A percentile compares a stretch with the other conserved stretches of the same genome.
phyloP scores from a whole-genome alignment of 306 rosid species.

The Trifolium pratense region DNA sequence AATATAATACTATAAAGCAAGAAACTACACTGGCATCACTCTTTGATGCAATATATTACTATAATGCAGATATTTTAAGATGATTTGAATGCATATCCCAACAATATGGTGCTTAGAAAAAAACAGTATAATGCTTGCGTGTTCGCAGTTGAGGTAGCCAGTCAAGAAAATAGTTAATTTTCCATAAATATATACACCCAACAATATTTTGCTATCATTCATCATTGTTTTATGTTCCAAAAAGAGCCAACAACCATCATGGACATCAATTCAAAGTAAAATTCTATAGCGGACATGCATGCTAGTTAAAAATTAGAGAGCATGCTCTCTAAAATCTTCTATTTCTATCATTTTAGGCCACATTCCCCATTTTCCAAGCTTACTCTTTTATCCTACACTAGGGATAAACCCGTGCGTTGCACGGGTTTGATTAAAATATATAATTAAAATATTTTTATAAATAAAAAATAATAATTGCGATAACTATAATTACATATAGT shows the following conservation, averaged over 20 bases:
- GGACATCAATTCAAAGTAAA: conserved; percentile 22
- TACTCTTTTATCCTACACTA: conserved; percentile 46
- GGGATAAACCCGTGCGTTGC: too few species aligned
- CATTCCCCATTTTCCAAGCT: conserved; percentile 38
- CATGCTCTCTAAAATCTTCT: conserved; percentile 57
- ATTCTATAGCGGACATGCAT: conserved; percentile 50
- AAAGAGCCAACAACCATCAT: conserved; percentile 17
- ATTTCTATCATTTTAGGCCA: conserved; percentile 36
- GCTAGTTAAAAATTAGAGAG: conserved; percentile 71
- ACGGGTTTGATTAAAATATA: too few species aligned
- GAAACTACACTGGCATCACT: too few species aligned
- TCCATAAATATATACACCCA: not conserved
- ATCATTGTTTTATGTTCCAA: not conserved
- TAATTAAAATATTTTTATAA: too few species aligned
- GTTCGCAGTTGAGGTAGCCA: too few species aligned
- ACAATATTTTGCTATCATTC: conserved; percentile 5
- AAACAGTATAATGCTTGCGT: not conserved
- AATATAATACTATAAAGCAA: too few species aligned
- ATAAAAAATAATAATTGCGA: too few species aligned
- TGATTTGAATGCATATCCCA: too few species aligned
- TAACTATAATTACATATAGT: too few species aligned
- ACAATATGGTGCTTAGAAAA: too few species aligned
- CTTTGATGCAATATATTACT: too few species aligned
- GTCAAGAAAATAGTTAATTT: not conserved
- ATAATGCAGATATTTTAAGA: too few species aligned